Conservation (phyloP, 116 monocot species). For the Dioscorea cayenensis region DNA sequence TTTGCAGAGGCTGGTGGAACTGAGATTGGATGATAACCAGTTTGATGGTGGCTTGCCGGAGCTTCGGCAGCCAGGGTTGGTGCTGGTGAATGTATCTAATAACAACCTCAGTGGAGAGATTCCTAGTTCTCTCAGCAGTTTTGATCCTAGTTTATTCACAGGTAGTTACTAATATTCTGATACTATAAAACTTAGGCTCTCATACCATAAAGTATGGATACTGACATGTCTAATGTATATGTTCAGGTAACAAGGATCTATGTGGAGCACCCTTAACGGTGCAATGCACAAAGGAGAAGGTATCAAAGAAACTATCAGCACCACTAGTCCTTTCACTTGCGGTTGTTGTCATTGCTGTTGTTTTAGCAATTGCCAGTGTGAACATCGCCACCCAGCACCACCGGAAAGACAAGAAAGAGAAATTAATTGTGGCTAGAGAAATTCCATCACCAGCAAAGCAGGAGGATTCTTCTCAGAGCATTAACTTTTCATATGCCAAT, state of each 20-base stretch:
- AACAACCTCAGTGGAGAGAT: slow-evolving; percentile 56
- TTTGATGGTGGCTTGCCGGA: slow-evolving; percentile 52
- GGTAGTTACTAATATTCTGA: slow-evolving; percentile 18
- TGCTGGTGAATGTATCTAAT: slow-evolving; percentile 34
- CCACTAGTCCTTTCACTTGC: slow-evolving; percentile 2
- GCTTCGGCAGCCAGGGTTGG: slow-evolving; percentile 25
- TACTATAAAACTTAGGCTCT: neutral
- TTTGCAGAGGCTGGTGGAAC: slow-evolving; percentile 30
- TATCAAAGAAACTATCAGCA: slow-evolving; percentile 5
- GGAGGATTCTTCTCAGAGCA: neutral
- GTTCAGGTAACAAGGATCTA: slow-evolving; percentile 51
- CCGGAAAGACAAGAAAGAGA: neutral
- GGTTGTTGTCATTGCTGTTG: neutral
- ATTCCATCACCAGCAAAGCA: neutral
- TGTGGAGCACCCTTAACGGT: slow-evolving; percentile 43
- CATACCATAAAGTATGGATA: neutral
- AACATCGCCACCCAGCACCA: neutral
- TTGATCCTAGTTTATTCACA: slow-evolving; percentile 28
- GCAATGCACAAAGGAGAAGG: slow-evolving; percentile 12
- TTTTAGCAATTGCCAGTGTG: slow-evolving; percentile 5
- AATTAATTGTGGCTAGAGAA: neutral
- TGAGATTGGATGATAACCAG: slow-evolving; percentile 42
- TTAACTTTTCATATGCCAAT: neutral
- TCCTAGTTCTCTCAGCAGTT: slow-evolving; percentile 30
- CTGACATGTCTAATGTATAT: neutral